Base-by-base conservation (phyloP, 2,329 filamentous ascomycete genomes). In the Colletotrichum melonis region DNA sequence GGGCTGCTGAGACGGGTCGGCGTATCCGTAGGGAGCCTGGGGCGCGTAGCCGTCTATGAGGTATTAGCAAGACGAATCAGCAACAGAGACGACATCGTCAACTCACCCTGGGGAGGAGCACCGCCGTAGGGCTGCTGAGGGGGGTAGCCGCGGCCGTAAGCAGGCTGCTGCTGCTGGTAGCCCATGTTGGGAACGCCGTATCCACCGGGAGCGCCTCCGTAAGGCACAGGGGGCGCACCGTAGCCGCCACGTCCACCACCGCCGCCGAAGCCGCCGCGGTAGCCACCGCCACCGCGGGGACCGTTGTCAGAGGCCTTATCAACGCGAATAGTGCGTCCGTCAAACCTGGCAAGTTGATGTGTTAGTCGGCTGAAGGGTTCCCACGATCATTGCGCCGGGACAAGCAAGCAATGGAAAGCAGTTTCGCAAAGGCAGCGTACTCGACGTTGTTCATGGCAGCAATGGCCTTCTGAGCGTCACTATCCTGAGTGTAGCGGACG, bases 311-410 rank as follows among this genome's bases (percentile, higher is more conserved):
- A 95, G 75, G 95, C 97, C 84, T 95, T 97, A 86, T 98, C 96
- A 76, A 99, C 96, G 78, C 96, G 95, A 82, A 99, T 98, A 76
- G 91, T 92, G 78, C 96, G 94, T 76, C 96, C 96, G 84, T 98
- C 95, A 84, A 98, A 98, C 79, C 95, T 97, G 70, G 32, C 77
- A n/a, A 16, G 67, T 22, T 66, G 67, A 62, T 8, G 46, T 46
- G 63, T 74, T 32, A 74, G 72, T 54, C 16, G 28, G 16, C 9
- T 11, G 22, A 14, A 24, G 11, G 22, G 4, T 2, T 22, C 24
- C 46, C 26, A 49, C 6, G 7, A 24, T 68, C 69, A 64, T 72
- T 68, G 72, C 64, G 60, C 70, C 73, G 72, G 72, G 77, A 76
- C 77, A 78, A 75, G 76, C 57, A 58, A 74, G 59, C 30, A 74